These are phyloP conservation scores for Anthracocystis panici-leucophaei DNA, from an alignment of 1,284 basidiomycete genomes.

Conservation along the genomic window DNA sequence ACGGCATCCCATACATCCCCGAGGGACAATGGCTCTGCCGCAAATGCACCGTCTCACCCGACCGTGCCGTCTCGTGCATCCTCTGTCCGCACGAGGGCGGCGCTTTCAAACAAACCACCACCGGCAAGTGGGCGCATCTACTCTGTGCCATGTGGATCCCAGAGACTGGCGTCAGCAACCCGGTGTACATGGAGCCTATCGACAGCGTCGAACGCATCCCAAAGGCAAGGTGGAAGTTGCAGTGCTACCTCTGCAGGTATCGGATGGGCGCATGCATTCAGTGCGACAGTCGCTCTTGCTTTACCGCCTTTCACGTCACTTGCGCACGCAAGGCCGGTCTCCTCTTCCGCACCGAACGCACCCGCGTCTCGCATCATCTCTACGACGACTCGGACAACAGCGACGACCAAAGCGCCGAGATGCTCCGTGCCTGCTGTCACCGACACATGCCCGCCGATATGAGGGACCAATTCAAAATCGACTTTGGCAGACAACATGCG, in stretches of 20 bases:
- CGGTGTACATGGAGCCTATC: conserved; percentile 98
- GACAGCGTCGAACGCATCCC: conserved; percentile 88
- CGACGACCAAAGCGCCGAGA: conserved; percentile 47
- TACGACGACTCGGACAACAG: conserved; percentile 51
- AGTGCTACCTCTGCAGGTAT: conserved; percentile 85
- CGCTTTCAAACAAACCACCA: conserved; percentile 96
- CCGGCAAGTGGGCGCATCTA: conserved; percentile 94
- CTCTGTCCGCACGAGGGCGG: conserved; percentile 96
- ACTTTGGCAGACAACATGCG: conserved; percentile 32
- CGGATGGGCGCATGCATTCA: conserved; percentile 94
- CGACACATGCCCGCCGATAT: conserved; percentile 58
- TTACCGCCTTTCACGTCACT: conserved; percentile 92
- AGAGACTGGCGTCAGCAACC: conserved; percentile 91
- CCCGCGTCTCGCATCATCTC: conserved; percentile 48
- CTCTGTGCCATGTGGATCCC: conserved; percentile 98
- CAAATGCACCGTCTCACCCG: conserved; percentile 97
- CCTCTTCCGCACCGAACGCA: conserved; percentile 56
- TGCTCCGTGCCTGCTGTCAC: conserved; percentile 63
- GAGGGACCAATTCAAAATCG: conserved; percentile 46
- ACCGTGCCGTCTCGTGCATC: conserved; percentile 91
- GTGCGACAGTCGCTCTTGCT: conserved; percentile 90
- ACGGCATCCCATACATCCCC: conserved; percentile 98
- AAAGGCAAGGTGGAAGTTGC: conserved; percentile 90
- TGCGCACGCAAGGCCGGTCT: conserved; percentile 78
- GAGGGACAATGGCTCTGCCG: conserved; percentile 99